Base-by-base conservation (phyloP, 805 yeast species). In the Zygosaccharomyces bailii region DNA sequence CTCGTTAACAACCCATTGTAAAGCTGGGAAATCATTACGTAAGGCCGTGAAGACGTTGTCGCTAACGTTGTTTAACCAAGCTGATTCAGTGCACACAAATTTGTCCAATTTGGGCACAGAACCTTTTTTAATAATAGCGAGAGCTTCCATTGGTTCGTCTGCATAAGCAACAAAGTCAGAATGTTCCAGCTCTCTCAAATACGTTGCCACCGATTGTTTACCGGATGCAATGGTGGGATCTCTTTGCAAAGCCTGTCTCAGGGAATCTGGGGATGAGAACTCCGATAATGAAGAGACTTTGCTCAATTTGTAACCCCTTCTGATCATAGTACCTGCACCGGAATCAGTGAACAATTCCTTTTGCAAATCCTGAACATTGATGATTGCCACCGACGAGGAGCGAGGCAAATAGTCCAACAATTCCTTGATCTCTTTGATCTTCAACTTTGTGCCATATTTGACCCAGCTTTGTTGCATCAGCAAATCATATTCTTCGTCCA, bases 241-340 rank as follows among this genome's bases (percentile, higher is more conserved):
- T 66, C 88, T 78, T 57, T 77, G 75, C 49, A 93, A 74, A 16
- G 89, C 93, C 39, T 75, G 64, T 68, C 96, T 79, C 55, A 93
- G 76, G 43, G 80, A 70, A 60, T 86, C 96, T n/a, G 87, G 78
- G 48, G 82, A 79, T 21, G 67, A 56, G 63, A 90, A 85, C 50
- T 86, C 91, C 30, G 72, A 68, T 43, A 89, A 70, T 17, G 84
- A 77, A 58, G 79, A 76, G 64, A 88, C 80, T 59, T 80, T 82
- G 46, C 84, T 66, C 54, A 93, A 75, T 70, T 87, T 88, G 72
- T 91, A 87, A 51, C 99, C 99, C 68, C 99, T 82, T 77, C 99
- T 85, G 59, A 93, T 89, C 72, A 93, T 76, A 36, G 99, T 93
- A 63, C 99, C 99, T 23, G 99, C 99, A 68, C 99, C 99, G 13